Base-by-base conservation (phyloP, 1,284 basidiomycete genomes). In the Termitomyces sp. region DNA sequence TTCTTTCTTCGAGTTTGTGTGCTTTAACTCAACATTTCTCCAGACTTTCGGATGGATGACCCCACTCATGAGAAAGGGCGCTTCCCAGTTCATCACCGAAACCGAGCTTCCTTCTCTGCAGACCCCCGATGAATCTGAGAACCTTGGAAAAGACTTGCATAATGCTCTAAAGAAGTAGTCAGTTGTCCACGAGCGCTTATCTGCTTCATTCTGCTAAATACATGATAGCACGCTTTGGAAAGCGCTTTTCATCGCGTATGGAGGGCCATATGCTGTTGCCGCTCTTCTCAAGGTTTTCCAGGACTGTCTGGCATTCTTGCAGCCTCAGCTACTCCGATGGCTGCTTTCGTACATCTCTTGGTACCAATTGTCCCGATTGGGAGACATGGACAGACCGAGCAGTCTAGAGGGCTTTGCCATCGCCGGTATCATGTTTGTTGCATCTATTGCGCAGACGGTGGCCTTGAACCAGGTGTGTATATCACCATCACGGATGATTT, bases 251-350 rank as follows among this genome's bases (percentile, higher is more conserved):
- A 65, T 80, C 3, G 82, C 93, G 0, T 98, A 91, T 63, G 95
- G 95, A 0, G 75, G 79, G 0, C 86, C 90, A 0, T 97, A 90
- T 65, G 69, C 83, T 2, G 64, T 83, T 19, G 94, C 93, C 0
- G 77, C 75, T 0, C 49, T 72, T 19, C 73, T 93, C 51, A 95
- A 97, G 73, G 62, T 90, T 12, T 47, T 82, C 0, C 92, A 95
- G 69, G 95, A 98, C 67, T 72, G 74, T 42, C 73, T 96, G 12
- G 83, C 84, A 0, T 98, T 98, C 71, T 68, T 86, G 2, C 95
- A 98, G 67, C 96, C 96, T 0, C 90, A 97, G 68, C 76, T 98
- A 1, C 80, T 99, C 26, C 83, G 90, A 15, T 78, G 83, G 63
- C 76, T 99, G 7, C 76, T 98, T 33, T 73, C 81, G 12, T 98